A percentile compares a stretch with the other conserved stretches of the same genome.
Conservation (phyloP, 78 protist genomes). For the slime mould (Dictyostelium discoideum) region dicty_2.7 NC_007091.3:2045501-2046000, state of each 20-base stretch:
- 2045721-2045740: not conserved
- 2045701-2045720: slow-evolving; percentile 44
- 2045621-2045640: no score
- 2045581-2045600: no score
- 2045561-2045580: no score
- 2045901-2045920: not conserved
- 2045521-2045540: no score
- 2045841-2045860: slow-evolving; percentile 63
- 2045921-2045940: slow-evolving; percentile 25
- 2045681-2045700: slow-evolving; percentile 33
- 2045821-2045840: slow-evolving; percentile 8
- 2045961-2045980: slow-evolving; percentile 64
- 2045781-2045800: not conserved
- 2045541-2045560: no score
- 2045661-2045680: slow-evolving; percentile 1
- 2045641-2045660: no score
- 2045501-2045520: no score
- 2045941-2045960: slow-evolving; percentile 79
- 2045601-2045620: no score
- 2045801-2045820: slow-evolving; percentile 40
- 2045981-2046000: slow-evolving; percentile 43
- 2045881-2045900: not conserved
- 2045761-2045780: not conserved
- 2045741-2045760: not conserved
- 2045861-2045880: slow-evolving; percentile 58